Conservation (phyloP, 2,329 filamentous ascomycete species). For the Pseudocercospora cruenta region DNA sequence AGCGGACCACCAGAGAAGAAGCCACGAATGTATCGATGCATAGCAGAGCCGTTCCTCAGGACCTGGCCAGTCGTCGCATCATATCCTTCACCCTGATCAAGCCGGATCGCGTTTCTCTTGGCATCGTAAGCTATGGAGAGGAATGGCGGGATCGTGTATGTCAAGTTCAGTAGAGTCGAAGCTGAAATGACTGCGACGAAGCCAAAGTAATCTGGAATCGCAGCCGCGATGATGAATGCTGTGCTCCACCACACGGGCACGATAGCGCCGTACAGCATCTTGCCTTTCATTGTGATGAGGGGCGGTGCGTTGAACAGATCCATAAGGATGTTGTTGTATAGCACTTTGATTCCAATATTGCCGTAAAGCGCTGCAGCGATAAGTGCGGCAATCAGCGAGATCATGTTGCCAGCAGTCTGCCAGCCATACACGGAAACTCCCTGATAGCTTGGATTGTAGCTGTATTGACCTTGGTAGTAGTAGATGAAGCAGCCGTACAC, state of each 20-base stretch:
- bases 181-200: constrained; percentile 55
- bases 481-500: constrained; percentile 55
- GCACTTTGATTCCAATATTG: constrained; percentile 52
- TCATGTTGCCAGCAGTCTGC: constrained; percentile 47
- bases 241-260: constrained; percentile 62
- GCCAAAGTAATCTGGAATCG: constrained; percentile 52
- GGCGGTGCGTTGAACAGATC: constrained; percentile 56
- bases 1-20: constrained; percentile 37
- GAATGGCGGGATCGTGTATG: constrained; percentile 61
- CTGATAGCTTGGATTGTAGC: constrained; percentile 47
- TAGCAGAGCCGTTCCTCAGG: constrained; percentile 42
- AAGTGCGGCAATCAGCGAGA: constrained; percentile 45
- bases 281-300: constrained; percentile 55
- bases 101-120: constrained; percentile 42
- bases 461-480: constrained; percentile 53
- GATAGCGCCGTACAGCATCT: constrained; percentile 54
- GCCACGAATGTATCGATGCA: constrained; percentile 47
- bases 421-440: constrained; percentile 45
- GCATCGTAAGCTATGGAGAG: constrained; percentile 50
- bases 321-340: constrained; percentile 59
- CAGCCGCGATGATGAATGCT: constrained; percentile 59
- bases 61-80: constrained; percentile 46
- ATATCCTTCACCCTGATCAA: constrained; percentile 44
- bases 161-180: constrained; percentile 60
- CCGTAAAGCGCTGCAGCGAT: constrained; percentile 48